Evolutionary conservation across 352 stramenopile genomes (phyloP).

Genomic region (Pythium periplocum): DNA sequence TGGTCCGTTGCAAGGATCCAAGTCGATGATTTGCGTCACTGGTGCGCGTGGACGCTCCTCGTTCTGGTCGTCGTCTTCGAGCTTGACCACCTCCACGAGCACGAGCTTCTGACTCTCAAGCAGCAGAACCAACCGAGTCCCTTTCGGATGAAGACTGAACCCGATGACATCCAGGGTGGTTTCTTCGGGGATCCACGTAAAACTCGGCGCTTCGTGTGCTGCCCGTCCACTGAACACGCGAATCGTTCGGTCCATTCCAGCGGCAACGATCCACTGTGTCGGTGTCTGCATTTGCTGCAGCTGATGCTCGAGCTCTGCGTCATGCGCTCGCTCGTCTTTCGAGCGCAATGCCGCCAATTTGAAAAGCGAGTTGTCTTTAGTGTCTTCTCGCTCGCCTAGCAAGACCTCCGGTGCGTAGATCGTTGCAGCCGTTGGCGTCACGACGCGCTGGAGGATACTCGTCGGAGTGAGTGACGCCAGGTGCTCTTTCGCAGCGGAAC

Average conservation of each 20-base stretch:
- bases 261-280: constrained; percentile 46
- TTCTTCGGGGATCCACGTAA: constrained; percentile 75
- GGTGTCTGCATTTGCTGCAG: not conserved
- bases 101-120: constrained; percentile 52
- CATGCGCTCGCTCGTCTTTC: constrained; percentile 1
- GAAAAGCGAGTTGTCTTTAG: too few species aligned
- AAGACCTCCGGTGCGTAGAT: constrained; percentile 13
- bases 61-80: not conserved
- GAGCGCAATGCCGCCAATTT: not conserved
- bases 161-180: constrained; percentile 47
- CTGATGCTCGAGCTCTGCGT: not conserved
- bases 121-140: constrained; percentile 47
- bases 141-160: constrained; percentile 47
- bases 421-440: constrained; percentile 22
- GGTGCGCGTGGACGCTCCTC: not conserved
- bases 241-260: constrained; percentile 63
- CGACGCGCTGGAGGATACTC: constrained; percentile 44
- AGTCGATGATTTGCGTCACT: too few species aligned
- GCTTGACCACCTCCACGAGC: constrained; percentile 28
- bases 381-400: constrained; percentile 9
- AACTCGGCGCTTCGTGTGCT: constrained; percentile 47
- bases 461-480: constrained; percentile 48
- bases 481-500: constrained; percentile 68
- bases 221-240: constrained; percentile 44
- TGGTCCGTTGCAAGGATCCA: too few species aligned